Evolutionary conservation across 805 yeast species (phyloP).

Genomic region (Candida broadrunensis): DNA sequence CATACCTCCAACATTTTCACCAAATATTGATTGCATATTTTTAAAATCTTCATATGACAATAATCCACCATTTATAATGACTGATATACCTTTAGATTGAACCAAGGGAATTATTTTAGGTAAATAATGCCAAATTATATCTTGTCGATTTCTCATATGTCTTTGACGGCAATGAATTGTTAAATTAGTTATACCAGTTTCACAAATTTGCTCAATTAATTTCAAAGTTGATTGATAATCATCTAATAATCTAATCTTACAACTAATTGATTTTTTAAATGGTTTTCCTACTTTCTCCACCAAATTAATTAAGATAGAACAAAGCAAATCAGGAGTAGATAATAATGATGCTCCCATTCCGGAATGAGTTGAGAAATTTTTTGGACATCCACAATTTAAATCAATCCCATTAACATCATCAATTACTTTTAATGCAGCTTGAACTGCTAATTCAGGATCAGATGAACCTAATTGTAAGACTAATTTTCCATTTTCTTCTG

Average conservation of each 20-base stretch:
- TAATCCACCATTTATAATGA: conserved; percentile 82
- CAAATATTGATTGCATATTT: conserved; percentile 51
- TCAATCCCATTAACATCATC: conserved; percentile 90
- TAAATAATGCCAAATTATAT: conserved; percentile 71
- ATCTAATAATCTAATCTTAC: conserved; percentile 80
- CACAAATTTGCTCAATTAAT: conserved; percentile 46
- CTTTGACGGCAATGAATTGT: conserved; percentile 92
- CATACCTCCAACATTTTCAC: conserved; percentile 78
- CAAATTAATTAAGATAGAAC: conserved; percentile 61
- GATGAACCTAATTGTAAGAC: conserved; percentile 93
- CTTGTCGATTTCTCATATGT: conserved; percentile 83
- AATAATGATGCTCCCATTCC: conserved; percentile 98
- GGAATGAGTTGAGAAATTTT: conserved; percentile 87
- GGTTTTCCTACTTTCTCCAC: conserved; percentile 83
- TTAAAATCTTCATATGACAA: conserved; percentile 50
- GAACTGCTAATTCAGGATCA: conserved; percentile 77
- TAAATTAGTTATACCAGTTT: conserved; percentile 80
- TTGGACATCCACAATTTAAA: conserved; percentile 95
- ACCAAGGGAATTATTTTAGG: conserved; percentile 61
- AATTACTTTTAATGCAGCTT: conserved; percentile 80
- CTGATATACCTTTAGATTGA: conserved; percentile 57
- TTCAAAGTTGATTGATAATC: conserved; percentile 52
- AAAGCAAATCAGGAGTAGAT: conserved; percentile 74
- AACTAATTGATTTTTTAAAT: conserved; percentile 75
- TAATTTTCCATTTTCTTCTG: conserved; percentile 58